Percentiles rank a stretch among this genome's conserved stretches.
Conservation (phyloP, 2,329 filamentous ascomycete genomes). For the Penicillium sp. region DNA sequence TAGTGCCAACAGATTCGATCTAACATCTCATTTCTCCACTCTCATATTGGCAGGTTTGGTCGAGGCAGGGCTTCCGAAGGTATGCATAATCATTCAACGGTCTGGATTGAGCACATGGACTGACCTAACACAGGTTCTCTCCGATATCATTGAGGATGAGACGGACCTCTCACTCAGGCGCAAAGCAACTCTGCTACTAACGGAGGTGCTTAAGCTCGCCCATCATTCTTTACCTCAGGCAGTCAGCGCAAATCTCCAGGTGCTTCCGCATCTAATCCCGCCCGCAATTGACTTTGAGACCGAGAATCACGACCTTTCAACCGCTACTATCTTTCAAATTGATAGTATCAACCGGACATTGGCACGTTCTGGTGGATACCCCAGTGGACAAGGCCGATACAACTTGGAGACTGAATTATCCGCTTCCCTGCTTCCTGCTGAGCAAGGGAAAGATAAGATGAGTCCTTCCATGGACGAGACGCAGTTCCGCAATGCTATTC, state of each 20-base stretch:
- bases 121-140: conserved; percentile 41
- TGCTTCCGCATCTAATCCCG: conserved; percentile 79
- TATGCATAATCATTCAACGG: conserved; percentile 19
- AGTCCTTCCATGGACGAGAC: conserved; percentile 62
- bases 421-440: conserved; percentile 38
- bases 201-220: conserved; percentile 84
- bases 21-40: conserved; percentile 91
- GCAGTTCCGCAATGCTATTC: conserved; percentile 58
- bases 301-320: conserved; percentile 73
- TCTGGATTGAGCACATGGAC: conserved; percentile 3
- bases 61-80: conserved; percentile 67
- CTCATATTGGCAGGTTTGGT: conserved; percentile 82
- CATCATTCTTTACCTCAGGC: conserved; percentile 76
- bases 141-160: conserved; percentile 49
- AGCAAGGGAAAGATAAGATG: conserved; percentile 52
- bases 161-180: conserved; percentile 61
- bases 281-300: conserved; percentile 68
- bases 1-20: conserved; percentile 62
- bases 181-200: conserved; percentile 85
- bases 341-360: conserved; percentile 94
- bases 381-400: conserved; percentile 40
- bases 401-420: conserved; percentile 46
- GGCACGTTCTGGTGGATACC: conserved; percentile 66
- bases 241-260: conserved; percentile 80
- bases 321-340: conserved; percentile 92